Evolutionary conservation across 2,329 filamentous ascomycete genomes (phyloP), one percentile per base, ranked within the genome.

Genomic region (Passalora sequoiae): DNA sequence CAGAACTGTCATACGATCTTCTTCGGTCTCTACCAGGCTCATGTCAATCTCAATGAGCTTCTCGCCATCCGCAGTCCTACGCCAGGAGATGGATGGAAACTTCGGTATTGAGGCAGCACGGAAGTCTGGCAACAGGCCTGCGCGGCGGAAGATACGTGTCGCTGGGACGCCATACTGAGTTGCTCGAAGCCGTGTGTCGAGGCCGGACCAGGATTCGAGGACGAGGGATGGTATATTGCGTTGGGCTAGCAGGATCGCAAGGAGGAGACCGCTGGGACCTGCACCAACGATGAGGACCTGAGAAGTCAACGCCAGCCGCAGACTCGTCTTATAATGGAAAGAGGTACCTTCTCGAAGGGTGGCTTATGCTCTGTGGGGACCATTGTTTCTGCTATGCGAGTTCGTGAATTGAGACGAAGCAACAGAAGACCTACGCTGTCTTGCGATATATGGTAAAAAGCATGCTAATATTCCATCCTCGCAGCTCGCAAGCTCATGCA

Each of bases 101-200:
- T 45, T 58, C 30, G 46, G 56, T 28, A 40, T 53, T 21, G 42
- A 52, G 19, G 53, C 56, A 6, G 61, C 47, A 16, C 55, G 49
- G 38, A 69, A 55, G 21, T 66, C 63, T 0, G 62, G 56, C 13
- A 68, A 54, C 2, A 70, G 48, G 2, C 61, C 66, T 6, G 65
- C 62, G 15, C 60, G 55, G 0, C 60, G 56, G 43, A 70, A 61
- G 9, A 68, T 62, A 0, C 65, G 63, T 28, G 68, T 66, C 1
- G 67, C 62, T 2, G 63, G 60, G 6, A 67, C 66, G 45, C 68
- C 63, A 44, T 71, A 68, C 3, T 68, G 66, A 47, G 68, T 68
- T 43, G 68, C 68, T 36, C 67, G 62, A 10, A 68, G 66, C 4
- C 63, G 62, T 5, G 57, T 55, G 38, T 60, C 55, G 27, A 63